These are phyloP conservation scores for Ampelocalamus luodianensis DNA, from an alignment of 176 grass and related monocot species.

Conservation along the genomic window DNA sequence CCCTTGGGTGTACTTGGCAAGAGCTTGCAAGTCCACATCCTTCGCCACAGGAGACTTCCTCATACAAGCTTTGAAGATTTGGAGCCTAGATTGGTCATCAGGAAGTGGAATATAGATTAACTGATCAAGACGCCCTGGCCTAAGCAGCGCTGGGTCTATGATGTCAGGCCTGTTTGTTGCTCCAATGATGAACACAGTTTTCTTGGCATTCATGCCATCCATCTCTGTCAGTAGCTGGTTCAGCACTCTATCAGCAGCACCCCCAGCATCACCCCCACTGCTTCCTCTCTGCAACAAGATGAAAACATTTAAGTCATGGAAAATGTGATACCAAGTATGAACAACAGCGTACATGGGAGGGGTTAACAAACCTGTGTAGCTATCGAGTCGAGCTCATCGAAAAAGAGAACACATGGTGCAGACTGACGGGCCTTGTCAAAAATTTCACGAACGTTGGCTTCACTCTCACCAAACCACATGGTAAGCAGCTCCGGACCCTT, in stretches of 20 bases:
- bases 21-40: constrained; percentile 73
- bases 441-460: constrained; percentile 83
- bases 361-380: constrained; percentile 67
- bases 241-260: constrained; percentile 77
- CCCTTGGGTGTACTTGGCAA: constrained; percentile 81
- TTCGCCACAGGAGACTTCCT: constrained; percentile 83
- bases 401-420: constrained; percentile 82
- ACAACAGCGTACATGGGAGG: not conserved
- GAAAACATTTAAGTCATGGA: constrained; percentile 18
- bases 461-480: constrained; percentile 98
- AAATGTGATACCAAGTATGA: not conserved
- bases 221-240: constrained; percentile 89
- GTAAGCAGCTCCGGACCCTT: constrained; percentile 83
- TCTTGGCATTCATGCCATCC: constrained; percentile 87
- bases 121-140: constrained; percentile 78
- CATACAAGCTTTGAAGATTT: constrained; percentile 86
- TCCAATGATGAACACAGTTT: constrained; percentile 87
- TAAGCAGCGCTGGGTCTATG: constrained; percentile 77
- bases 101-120: constrained; percentile 85
- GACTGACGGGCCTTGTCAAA: constrained; percentile 80
- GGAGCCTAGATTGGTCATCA: constrained; percentile 64
- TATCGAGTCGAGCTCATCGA: constrained; percentile 83
- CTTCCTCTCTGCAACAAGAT: constrained; percentile 62
- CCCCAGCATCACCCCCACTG: constrained; percentile 77
- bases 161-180: constrained; percentile 89